Conservation (phyloP, 2,329 filamentous ascomycete species). For the Penicillium occitanis region DNA sequence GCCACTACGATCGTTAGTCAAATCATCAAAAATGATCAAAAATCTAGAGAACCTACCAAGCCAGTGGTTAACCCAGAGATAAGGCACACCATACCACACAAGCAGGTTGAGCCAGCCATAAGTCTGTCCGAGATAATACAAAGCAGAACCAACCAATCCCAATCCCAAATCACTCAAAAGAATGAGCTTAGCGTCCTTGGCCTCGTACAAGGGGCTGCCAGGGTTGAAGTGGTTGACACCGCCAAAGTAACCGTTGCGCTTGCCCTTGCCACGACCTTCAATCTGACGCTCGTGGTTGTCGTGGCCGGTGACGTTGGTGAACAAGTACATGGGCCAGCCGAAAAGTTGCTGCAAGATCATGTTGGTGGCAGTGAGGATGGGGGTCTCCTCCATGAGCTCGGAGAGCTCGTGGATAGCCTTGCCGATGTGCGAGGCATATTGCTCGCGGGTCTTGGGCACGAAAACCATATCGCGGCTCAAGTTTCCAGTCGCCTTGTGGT, state of each 20-base stretch:
- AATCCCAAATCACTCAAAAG: conserved; percentile 82
- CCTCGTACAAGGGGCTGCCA: conserved; percentile 83
- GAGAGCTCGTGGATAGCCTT: conserved; percentile 74
- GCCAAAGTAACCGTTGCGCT: conserved; percentile 74
- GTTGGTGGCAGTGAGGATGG: conserved; percentile 72
- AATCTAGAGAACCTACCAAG: conserved; percentile 62
- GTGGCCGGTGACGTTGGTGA: conserved; percentile 93
- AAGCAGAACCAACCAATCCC: conserved; percentile 58
- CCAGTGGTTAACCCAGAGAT: conserved; percentile 99
- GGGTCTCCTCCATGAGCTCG: conserved; percentile 93
- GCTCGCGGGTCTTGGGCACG: conserved; percentile 83
- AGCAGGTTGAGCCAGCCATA: conserved; percentile 84
- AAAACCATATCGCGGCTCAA: conserved; percentile 99
- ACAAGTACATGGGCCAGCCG: conserved; percentile 90
- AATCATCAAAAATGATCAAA: conserved; percentile 19
- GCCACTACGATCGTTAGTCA: conserved; percentile 63
- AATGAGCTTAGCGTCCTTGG: conserved; percentile 85
- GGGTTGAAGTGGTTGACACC: conserved; percentile 97
- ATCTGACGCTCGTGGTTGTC: conserved; percentile 87
- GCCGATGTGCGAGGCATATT: conserved; percentile 74
- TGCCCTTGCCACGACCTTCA: conserved; percentile 91
- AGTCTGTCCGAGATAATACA: conserved; percentile 69
- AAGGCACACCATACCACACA: conserved; percentile 94
- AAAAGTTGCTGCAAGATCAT: conserved; percentile 82
- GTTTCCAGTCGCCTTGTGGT: conserved; percentile 98